Conservation (phyloP, 371 early-diverging fungal species). For the Phascolomyces articulosus region DNA sequence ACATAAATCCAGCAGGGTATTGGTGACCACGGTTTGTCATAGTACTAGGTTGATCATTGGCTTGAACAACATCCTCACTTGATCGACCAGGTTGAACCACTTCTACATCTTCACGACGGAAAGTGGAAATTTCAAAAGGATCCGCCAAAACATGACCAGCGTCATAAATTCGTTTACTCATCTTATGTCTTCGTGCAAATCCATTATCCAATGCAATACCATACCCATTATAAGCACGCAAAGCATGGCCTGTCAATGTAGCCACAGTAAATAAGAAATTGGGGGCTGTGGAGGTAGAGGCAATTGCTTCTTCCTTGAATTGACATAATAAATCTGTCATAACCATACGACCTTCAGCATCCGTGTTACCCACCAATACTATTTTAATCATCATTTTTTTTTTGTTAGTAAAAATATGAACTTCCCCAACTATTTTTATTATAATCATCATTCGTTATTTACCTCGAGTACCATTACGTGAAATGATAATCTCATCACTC, state of each 20-base stretch:
- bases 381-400: not conserved
- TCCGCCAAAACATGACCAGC: slow-evolving; percentile 80
- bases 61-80: slow-evolving; percentile 84
- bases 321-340: slow-evolving; percentile 85
- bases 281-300: slow-evolving; percentile 41
- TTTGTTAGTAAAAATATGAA: too few relatives aligned
- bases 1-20: slow-evolving; percentile 87
- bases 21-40: slow-evolving; percentile 85
- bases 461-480: slow-evolving; percentile 81
- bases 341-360: slow-evolving; percentile 93
- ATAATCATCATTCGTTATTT: slow-evolving; percentile 2
- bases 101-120: slow-evolving; percentile 83
- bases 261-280: slow-evolving; percentile 82
- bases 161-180: slow-evolving; percentile 66
- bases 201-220: slow-evolving; percentile 83
- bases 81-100: slow-evolving; percentile 65
- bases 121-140: slow-evolving; percentile 81
- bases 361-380: slow-evolving; percentile 86
- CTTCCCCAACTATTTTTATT: too few relatives aligned
- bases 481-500: slow-evolving; percentile 80
- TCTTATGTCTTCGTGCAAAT: slow-evolving; percentile 68
- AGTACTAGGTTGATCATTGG: slow-evolving; percentile 74
- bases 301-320: slow-evolving; percentile 68
- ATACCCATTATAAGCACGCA: slow-evolving; percentile 81
- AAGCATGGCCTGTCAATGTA: slow-evolving; percentile 87